Base-by-base conservation (phyloP, 352 stramenopile species). In the Hyaloperonospora arabidopsidis region DNA sequence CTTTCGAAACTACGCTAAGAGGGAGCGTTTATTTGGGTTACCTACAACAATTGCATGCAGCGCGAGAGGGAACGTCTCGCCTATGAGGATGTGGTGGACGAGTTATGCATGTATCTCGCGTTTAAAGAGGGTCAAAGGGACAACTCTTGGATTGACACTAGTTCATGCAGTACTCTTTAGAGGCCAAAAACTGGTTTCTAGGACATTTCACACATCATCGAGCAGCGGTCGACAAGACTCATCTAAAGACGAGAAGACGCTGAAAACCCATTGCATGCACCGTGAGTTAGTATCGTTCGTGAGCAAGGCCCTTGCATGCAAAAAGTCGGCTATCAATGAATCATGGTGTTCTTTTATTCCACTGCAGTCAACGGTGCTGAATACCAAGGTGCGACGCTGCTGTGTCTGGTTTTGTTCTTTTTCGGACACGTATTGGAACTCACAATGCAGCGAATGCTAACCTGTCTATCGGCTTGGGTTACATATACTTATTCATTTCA, bases 101-200 rank as follows among this genome's bases (percentile, higher is more conserved):
- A 43, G 36, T 43, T 43, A 18, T 7, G 36, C 17, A 43, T 43
- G 36, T 18, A 43, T 18, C 18, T 45, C 5, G 38, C 38, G 17
- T 45, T 45, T 10, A 45, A 8, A 12, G 23, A 12, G 38, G 38
- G 2, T 23, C 21, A 17, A 21, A 23, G 5, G 15, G 38, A 3
- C 21, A 45, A 12, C 38, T 17, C 15, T 17, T 45, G 21, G 38
- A 14, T 45, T 4, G 38, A 22, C 8, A 45, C 17, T 21, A 5
- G 2, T 21, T 55, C 21, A 59, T 57, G 38, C 53, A 67, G 45
- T 59, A 62, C 53, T 62, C 34, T 28, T 36, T 50, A n/a, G 51
- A 65, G 32, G 39, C 39, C 13, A 64, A 65, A 45, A 58, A 51
- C 48, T 63, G 54, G 48, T 17, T 63, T 39, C 19, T 67, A 41